Conservation (phyloP, 768 basidiomycete genomes). For the Suillus variegatus region DNA sequence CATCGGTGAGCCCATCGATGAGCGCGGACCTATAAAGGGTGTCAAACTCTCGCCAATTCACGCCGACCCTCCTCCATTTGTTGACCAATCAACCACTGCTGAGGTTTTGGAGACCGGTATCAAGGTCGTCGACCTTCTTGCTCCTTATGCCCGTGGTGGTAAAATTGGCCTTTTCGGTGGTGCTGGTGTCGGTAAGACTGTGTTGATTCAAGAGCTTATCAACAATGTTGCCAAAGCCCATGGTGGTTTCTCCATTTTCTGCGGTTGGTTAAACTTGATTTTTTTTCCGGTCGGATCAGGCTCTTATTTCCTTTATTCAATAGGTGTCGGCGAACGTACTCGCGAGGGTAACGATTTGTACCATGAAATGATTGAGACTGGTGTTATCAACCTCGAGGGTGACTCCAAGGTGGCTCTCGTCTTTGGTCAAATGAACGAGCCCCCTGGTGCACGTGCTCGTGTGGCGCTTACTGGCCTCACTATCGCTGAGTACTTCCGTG, state of each 20-base stretch:
- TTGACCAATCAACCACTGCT: constrained; percentile 98
- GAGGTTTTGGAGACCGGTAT: constrained; percentile 99
- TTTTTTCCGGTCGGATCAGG: background rate
- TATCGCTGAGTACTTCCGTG: constrained; percentile 99
- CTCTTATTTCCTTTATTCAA: constrained; percentile 14
- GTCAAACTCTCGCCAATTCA: constrained; percentile 92
- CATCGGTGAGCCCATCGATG: constrained; percentile 99
- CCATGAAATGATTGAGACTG: constrained; percentile 99
- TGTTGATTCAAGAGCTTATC: constrained; percentile 99
- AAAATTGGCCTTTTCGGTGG: constrained; percentile 99
- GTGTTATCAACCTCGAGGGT: constrained; percentile 99
- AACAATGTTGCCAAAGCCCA: constrained; percentile 99
- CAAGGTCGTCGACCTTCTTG: constrained; percentile 99
- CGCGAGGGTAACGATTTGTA: constrained; percentile 99
- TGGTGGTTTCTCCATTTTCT: constrained; percentile 99
- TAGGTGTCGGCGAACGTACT: constrained; percentile 99
- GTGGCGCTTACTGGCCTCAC: constrained; percentile 99
- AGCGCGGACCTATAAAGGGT: constrained; percentile 98
- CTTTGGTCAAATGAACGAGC: constrained; percentile 99
- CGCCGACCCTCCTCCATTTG: constrained; percentile 95
- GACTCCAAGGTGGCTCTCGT: constrained; percentile 99
- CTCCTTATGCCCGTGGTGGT: constrained; percentile 99
- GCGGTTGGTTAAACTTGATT: constrained; percentile 52
- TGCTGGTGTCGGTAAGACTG: constrained; percentile 99
- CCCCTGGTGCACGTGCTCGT: constrained; percentile 99